A percentile compares a stretch with the other conserved stretches of the same genome.
Conservation (phyloP, 352 stramenopile genomes). For the Pythium apleroticum region DNA sequence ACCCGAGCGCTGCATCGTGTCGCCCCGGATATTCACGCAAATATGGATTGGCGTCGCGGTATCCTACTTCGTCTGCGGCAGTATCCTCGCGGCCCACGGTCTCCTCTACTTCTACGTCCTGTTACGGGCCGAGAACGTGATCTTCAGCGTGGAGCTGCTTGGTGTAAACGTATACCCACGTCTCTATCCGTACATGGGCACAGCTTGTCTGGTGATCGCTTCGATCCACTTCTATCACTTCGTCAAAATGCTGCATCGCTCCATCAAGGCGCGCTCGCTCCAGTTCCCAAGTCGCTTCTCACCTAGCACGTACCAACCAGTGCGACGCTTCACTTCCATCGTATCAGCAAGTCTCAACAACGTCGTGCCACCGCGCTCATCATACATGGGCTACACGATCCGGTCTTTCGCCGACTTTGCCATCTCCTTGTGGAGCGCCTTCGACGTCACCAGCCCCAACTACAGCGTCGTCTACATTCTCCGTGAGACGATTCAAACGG, state of each 20-base stretch:
- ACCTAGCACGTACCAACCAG: neutral
- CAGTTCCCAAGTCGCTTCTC: neutral
- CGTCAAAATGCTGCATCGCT: neutral
- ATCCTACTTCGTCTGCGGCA: constrained; percentile 8
- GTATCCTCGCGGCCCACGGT: constrained; percentile 4
- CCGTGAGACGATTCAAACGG: constrained; percentile 29
- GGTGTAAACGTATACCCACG: neutral
- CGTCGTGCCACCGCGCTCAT: neutral
- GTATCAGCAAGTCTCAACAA: neutral
- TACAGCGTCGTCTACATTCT: constrained; percentile 25
- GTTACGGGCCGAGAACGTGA: neutral
- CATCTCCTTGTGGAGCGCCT: constrained; percentile 9
- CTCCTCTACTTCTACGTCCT: constrained; percentile 18
- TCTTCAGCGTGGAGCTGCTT: constrained; percentile 15
- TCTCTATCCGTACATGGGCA: neutral
- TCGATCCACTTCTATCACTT: neutral
- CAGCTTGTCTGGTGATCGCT: neutral
- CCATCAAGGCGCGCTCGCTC: neutral
- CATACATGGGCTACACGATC: neutral
- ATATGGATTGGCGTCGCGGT: constrained; percentile 15
- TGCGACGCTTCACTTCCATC: neutral
- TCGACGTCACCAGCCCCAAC: constrained; percentile 21
- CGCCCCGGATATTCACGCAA: neutral
- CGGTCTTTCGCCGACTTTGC: neutral
- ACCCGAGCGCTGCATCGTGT: neutral